phyloP scores from a whole-genome alignment of 768 basidiomycete genomes.

The Pleurotus tuber-regium region DNA sequence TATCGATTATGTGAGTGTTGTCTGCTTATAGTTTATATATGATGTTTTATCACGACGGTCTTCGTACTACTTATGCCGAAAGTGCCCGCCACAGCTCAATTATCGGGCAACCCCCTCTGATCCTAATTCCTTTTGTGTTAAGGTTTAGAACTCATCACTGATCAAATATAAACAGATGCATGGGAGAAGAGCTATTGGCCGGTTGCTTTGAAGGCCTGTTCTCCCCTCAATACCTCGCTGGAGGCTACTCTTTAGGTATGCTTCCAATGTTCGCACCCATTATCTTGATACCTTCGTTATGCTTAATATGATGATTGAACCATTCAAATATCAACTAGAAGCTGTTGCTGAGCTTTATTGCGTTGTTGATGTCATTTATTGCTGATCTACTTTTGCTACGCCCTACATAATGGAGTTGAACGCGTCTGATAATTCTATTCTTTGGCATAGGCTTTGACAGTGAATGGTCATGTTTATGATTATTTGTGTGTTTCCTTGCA shows the following conservation, averaged over 20 bases:
- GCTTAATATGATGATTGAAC: slow-evolving; percentile 38
- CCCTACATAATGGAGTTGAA: background rate
- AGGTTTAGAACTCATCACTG: background rate
- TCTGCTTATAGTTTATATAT: slow-evolving; percentile 27
- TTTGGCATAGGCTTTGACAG: background rate
- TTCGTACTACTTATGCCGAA: slow-evolving; percentile 84
- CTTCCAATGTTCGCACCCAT: too few species aligned
- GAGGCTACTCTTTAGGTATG: too few species aligned
- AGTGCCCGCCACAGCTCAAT: slow-evolving; percentile 92
- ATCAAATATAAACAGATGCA: too few species aligned
- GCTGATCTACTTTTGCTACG: slow-evolving; percentile 28
- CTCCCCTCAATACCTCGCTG: too few species aligned
- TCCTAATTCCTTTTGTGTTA: slow-evolving; percentile 15
- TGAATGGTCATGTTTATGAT: too few species aligned
- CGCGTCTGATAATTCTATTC: background rate
- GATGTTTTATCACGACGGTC: slow-evolving; percentile 92
- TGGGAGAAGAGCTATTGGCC: background rate
- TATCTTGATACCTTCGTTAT: too few species aligned
- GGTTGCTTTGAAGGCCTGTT: too few species aligned
- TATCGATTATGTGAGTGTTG: slow-evolving; percentile 38
- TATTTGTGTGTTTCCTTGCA: too few species aligned
- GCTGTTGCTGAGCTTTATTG: slow-evolving; percentile 80
- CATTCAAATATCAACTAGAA: slow-evolving; percentile 78
- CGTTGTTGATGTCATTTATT: slow-evolving; percentile 47
- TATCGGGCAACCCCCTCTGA: slow-evolving; percentile 82